These are phyloP conservation scores for Ophiocordyceps robertsii DNA, from an alignment of 2,329 filamentous ascomycete genomes.

Conservation along the genomic window DNA sequence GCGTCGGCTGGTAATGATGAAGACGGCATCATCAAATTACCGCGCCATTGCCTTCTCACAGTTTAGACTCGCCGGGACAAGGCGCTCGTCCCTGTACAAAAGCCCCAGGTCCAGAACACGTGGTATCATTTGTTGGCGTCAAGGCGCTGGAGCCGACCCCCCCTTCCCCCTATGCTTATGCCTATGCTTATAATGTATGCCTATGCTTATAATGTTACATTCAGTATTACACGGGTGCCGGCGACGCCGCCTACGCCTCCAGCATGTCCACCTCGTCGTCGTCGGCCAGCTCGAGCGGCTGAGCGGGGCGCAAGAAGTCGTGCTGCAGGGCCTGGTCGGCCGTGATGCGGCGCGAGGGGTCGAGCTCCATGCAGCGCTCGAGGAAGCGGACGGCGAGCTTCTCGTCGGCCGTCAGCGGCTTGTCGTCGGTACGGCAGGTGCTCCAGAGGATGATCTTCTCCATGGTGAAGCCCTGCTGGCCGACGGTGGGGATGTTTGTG, in stretches of 20 bases:
- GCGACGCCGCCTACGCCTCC: slow-evolving; percentile 11
- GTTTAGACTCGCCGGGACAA: too few species aligned
- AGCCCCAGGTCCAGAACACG: background rate
- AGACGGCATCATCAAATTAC: background rate
- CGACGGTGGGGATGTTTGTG: slow-evolving; percentile 83
- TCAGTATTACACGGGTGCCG: background rate
- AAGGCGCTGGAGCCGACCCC: background rate
- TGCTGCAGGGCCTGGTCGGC: slow-evolving; percentile 62
- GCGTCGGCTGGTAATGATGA: too few species aligned
- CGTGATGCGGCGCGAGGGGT: slow-evolving; percentile 60
- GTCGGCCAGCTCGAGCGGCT: slow-evolving; percentile 16
- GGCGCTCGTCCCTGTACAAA: background rate
- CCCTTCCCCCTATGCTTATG: too few species aligned
- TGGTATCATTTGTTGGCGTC: background rate
- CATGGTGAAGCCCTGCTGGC: slow-evolving; percentile 69
- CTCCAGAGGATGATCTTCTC: slow-evolving; percentile 96
- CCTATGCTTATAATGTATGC: background rate
- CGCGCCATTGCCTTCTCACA: background rate
- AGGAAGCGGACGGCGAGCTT: slow-evolving; percentile 61
- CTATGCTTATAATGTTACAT: background rate
- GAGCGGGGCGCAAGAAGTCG: slow-evolving; percentile 43
- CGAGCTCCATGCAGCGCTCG: slow-evolving; percentile 59
- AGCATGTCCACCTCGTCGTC: slow-evolving; percentile 44
- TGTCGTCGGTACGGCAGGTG: slow-evolving; percentile 56
- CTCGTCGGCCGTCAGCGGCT: slow-evolving; percentile 51